Evolutionary conservation across 495 filamentous ascomycete genomes (phyloP).

Genomic region (Penicillium manginii): DNA sequence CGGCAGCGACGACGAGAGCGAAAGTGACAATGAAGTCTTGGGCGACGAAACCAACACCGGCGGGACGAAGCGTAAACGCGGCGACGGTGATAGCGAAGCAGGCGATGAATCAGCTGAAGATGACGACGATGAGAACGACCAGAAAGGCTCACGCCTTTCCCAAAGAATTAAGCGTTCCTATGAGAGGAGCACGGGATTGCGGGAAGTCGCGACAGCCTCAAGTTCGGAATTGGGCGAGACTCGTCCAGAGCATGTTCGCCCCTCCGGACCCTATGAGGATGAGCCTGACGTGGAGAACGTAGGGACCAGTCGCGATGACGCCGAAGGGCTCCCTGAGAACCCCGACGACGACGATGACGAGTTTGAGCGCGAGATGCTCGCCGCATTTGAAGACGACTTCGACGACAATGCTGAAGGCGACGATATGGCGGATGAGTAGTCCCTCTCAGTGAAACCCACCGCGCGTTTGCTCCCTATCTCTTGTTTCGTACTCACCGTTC

Average conservation of each 20-base stretch:
- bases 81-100: conserved; percentile 33
- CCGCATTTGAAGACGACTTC: conserved; percentile 61
- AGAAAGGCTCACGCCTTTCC: conserved; percentile 43
- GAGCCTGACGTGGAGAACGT: conserved; percentile 33
- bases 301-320: conserved; percentile 16
- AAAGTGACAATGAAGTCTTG: conserved; percentile 46
- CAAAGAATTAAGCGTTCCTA: conserved; percentile 56
- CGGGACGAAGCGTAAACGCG: conserved; percentile 48
- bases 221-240: conserved; percentile 23
- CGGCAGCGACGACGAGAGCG: conserved; percentile 65
- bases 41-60: conserved; percentile 29
- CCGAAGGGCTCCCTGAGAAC: conserved; percentile 30
- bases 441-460: not conserved
- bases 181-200: conserved; percentile 49
- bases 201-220: conserved; percentile 49
- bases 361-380: conserved; percentile 68
- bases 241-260: conserved; percentile 54
- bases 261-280: conserved; percentile 54
- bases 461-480: not conserved
- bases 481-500: conserved; percentile 8
- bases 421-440: conserved; percentile 32
- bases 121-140: conserved; percentile 39
- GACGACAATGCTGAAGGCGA: conserved; percentile 36
- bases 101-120: conserved; percentile 35
- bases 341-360: conserved; percentile 61